A percentile compares a stretch with the other conserved stretches of the same genome.
These are phyloP conservation scores for Gossypium sturtianum DNA, from an alignment of 345 rosid genomes.

Conservation along the genomic window DNA sequence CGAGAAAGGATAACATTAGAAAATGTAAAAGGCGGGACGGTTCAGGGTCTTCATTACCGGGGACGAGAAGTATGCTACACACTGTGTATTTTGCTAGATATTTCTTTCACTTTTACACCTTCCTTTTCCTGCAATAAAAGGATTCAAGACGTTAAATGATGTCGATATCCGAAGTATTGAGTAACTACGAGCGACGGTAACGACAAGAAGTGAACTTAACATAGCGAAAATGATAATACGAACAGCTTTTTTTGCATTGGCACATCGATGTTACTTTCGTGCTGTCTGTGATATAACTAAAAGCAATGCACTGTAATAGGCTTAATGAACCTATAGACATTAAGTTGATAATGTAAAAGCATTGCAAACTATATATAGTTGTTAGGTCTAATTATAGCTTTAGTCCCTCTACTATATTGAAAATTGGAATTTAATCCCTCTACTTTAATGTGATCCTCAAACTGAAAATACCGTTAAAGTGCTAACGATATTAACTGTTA, in stretches of 20 bases:
- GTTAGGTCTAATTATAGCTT: too few species aligned
- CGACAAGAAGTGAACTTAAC: neutral
- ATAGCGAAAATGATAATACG: neutral
- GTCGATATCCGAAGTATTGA: neutral
- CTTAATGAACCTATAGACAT: neutral
- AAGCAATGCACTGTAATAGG: neutral
- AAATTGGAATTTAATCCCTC: too few species aligned
- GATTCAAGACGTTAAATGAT: neutral
- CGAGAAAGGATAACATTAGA: neutral
- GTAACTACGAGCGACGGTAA: neutral
- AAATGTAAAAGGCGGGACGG: neutral
- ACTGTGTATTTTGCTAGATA: slow-evolving; percentile 41
- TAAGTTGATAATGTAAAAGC: neutral
- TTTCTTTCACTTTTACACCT: slow-evolving; percentile 37
- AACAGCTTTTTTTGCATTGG: neutral
- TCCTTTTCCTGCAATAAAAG: slow-evolving; percentile 39
- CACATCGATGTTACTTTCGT: neutral
- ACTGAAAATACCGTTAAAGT: too few species aligned
- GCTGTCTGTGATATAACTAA: neutral
- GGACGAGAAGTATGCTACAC: slow-evolving; percentile 28
- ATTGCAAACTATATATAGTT: too few species aligned
- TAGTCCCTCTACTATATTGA: too few species aligned
- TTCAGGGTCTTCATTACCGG: slow-evolving; percentile 8
- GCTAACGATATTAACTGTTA: too few species aligned
- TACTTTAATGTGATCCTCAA: too few species aligned